phyloP scores from a whole-genome alignment of 2,329 filamentous ascomycete species.

The Fusarium humuli region DNA sequence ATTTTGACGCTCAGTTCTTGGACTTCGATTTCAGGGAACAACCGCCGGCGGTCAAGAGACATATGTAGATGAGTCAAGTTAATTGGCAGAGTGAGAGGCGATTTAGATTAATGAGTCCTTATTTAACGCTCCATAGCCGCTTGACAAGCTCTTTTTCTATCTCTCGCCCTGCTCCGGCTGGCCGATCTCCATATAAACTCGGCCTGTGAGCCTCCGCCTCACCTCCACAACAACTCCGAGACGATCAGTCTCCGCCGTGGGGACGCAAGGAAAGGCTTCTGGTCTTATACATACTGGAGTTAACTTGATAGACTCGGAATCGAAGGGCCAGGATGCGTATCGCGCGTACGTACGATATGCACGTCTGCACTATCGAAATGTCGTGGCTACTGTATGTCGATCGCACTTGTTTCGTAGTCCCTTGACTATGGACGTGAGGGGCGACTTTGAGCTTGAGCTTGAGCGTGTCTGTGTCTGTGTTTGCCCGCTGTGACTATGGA shows the following conservation, averaged over 20 bases:
- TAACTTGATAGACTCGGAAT: slow-evolving; percentile 6
- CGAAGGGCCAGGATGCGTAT: not conserved
- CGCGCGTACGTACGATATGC: slow-evolving; percentile 3
- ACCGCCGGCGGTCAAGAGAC: slow-evolving; percentile 32
- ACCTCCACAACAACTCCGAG: slow-evolving; percentile 31
- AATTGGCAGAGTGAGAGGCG: not conserved
- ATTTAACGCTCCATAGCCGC: slow-evolving; percentile 2
- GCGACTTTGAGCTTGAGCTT: slow-evolving; percentile 5
- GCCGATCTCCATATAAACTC: slow-evolving; percentile 15
- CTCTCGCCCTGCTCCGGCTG: slow-evolving; percentile 7
- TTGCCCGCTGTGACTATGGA: slow-evolving; percentile 4
- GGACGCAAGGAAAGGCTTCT: slow-evolving; percentile 26
- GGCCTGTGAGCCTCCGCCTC: slow-evolving; percentile 15
- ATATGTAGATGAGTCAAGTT: slow-evolving; percentile 1
- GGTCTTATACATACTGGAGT: slow-evolving; percentile 14
- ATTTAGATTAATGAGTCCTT: slow-evolving; percentile 26
- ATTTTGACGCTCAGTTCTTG: slow-evolving; percentile 22
- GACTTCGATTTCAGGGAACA: slow-evolving; percentile 19
- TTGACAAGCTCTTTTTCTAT: slow-evolving; percentile 2
- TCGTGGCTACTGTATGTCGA: slow-evolving; percentile 17
- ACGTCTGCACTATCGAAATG: slow-evolving; percentile 15
- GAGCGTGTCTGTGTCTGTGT: slow-evolving; percentile 10
- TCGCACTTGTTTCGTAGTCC: slow-evolving; percentile 11
- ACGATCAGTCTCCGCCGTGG: slow-evolving; percentile 26
- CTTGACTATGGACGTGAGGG: slow-evolving; percentile 10